Conservation (phyloP, 1,139 yeast genomes). For the Suhomyces anneliseae region DNA sequence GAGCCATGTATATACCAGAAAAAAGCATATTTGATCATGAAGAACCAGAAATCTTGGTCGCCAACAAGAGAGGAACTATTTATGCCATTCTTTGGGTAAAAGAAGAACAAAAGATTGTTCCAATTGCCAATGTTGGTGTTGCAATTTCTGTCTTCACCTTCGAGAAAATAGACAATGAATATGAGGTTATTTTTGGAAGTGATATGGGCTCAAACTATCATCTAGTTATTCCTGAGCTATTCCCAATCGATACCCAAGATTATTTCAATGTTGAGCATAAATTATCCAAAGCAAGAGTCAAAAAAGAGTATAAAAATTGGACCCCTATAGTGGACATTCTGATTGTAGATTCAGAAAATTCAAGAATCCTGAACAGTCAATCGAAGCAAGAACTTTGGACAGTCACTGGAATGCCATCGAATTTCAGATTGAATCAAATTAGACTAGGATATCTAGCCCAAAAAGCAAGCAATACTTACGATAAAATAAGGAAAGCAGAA, state of each 20-base stretch:
- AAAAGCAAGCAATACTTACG: constrained; percentile 28
- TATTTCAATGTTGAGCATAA: constrained; percentile 11
- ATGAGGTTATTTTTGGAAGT: constrained; percentile 32
- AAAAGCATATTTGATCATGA: constrained; percentile 9
- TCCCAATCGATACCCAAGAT: not conserved
- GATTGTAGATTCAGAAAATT: constrained; percentile 30
- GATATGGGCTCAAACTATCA: constrained; percentile 37
- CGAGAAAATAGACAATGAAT: constrained; percentile 21
- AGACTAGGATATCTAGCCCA: constrained; percentile 35
- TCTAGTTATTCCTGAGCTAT: constrained; percentile 20
- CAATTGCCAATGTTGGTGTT: constrained; percentile 31
- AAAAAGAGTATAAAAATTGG: constrained; percentile 46
- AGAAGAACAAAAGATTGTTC: constrained; percentile 12
- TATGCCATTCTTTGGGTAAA: constrained; percentile 26
- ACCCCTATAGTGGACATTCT: constrained; percentile 48
- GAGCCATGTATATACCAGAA: constrained; percentile 32
- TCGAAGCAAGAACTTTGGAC: constrained; percentile 47
- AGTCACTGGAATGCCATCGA: constrained; percentile 42
- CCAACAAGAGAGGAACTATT: constrained; percentile 44
- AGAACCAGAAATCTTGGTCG: constrained; percentile 38
- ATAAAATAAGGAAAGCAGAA: constrained; percentile 30
- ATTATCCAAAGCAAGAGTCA: constrained; percentile 11
- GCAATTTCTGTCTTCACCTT: constrained; percentile 36
- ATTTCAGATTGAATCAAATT: constrained; percentile 40
- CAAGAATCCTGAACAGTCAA: constrained; percentile 19